Conservation (phyloP, 2,329 filamentous ascomycete species). For the Penicillium sp. region DNA sequence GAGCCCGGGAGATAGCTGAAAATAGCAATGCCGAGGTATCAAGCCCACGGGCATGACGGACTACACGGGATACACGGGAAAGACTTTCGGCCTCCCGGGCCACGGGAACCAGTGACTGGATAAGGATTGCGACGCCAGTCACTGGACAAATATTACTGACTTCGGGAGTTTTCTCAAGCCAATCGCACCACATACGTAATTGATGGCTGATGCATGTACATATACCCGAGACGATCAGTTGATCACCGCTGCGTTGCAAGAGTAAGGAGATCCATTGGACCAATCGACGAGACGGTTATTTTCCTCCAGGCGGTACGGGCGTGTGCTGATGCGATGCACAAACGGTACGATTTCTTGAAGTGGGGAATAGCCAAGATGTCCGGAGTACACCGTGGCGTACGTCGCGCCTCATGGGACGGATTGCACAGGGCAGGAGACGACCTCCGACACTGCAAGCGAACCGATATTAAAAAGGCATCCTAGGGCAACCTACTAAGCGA, state of each 20-base stretch:
- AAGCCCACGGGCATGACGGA: background rate
- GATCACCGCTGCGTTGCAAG: background rate
- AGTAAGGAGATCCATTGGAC: background rate
- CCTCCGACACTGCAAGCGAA: background rate
- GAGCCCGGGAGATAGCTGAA: background rate
- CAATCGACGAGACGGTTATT: background rate
- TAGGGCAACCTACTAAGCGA: background rate
- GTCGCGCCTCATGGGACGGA: background rate
- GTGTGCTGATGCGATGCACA: background rate
- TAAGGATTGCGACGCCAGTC: background rate
- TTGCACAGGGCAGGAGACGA: background rate
- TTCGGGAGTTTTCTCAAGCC: background rate
- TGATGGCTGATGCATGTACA: background rate
- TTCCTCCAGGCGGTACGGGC: background rate
- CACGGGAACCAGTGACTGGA: background rate
- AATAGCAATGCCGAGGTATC: background rate
- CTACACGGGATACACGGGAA: background rate
- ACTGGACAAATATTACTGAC: background rate
- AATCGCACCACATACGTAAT: background rate
- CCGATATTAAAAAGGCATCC: background rate
- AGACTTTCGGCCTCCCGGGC: background rate
- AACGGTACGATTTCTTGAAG: background rate
- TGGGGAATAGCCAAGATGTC: background rate
- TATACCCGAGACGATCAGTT: background rate
- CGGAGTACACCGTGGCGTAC: background rate